Evolutionary conservation across 176 grass and related monocot genomes (phyloP).

Genomic region (Poa annua): DNA sequence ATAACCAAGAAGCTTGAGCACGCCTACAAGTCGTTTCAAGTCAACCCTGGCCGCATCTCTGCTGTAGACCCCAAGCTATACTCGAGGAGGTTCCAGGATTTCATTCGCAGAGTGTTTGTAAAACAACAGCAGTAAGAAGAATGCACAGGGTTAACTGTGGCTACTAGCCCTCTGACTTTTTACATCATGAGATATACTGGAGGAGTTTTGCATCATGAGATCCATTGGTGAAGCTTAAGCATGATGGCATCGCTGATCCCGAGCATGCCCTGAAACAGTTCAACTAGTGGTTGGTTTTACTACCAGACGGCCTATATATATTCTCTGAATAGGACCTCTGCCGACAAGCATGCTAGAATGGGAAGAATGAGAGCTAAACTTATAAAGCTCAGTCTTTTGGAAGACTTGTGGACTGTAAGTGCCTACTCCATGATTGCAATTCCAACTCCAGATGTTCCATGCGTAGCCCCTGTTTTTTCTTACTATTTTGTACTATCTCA

Average conservation of each 20-base stretch:
- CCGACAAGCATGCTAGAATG: slow-evolving; percentile 58
- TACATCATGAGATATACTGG: slow-evolving; percentile 48
- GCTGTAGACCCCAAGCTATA: slow-evolving; percentile 87
- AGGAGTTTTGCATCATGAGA: slow-evolving; percentile 52
- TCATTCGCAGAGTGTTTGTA: slow-evolving; percentile 74
- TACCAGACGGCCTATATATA: slow-evolving; percentile 12
- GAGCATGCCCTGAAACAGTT: slow-evolving; percentile 52
- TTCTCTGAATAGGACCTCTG: slow-evolving; percentile 48
- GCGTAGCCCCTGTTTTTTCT: slow-evolving; percentile 18
- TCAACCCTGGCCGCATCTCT: slow-evolving; percentile 73
- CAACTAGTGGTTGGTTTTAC: slow-evolving; percentile 34
- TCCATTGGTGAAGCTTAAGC: slow-evolving; percentile 45
- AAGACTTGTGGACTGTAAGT: slow-evolving; percentile 52
- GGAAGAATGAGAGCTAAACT: slow-evolving; percentile 49
- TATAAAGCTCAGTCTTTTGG: slow-evolving; percentile 44
- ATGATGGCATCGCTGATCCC: slow-evolving; percentile 51
- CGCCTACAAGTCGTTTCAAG: slow-evolving; percentile 88
- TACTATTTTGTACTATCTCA: neutral
- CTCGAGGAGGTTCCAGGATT: slow-evolving; percentile 88
- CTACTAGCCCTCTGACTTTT: slow-evolving; percentile 30
- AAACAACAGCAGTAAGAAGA: slow-evolving; percentile 49
- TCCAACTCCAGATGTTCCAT: slow-evolving; percentile 10
- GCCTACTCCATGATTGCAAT: slow-evolving; percentile 55
- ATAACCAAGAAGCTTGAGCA: slow-evolving; percentile 86
- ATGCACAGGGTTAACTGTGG: slow-evolving; percentile 10